phyloP scores from a whole-genome alignment of 305 asterid genomes.

The Fraxinus sp. region DNA sequence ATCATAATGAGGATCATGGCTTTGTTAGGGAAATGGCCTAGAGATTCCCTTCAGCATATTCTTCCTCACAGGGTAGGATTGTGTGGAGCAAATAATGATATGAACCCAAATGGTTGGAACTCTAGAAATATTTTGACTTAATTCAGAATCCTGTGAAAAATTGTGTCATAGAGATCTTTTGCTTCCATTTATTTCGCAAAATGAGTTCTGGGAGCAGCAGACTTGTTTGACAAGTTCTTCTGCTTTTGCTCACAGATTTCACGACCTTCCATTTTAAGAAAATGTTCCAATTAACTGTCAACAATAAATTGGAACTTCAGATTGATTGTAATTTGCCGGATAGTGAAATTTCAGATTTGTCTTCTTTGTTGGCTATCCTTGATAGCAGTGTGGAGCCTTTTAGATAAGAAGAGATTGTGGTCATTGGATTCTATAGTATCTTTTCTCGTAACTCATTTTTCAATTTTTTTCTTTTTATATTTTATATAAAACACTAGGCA shows the following conservation, averaged over 20 bases:
- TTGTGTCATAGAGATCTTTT: not conserved
- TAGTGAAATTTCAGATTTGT: not conserved
- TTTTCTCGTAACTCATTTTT: not conserved
- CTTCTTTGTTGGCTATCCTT: not conserved
- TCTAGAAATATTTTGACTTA: not conserved
- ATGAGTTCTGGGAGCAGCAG: not conserved
- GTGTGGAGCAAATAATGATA: not conserved
- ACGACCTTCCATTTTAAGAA: not conserved
- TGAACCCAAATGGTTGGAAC: not conserved
- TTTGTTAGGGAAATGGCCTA: not conserved
- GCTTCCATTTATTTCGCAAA: not conserved
- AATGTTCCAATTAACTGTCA: not conserved
- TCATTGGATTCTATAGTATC: not conserved
- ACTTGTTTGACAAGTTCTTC: not conserved
- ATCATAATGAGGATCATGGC: not conserved
- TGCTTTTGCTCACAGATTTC: not conserved
- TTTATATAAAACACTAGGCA: not conserved
- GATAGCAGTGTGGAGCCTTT: not conserved
- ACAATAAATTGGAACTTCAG: not conserved
- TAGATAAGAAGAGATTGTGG: not conserved
- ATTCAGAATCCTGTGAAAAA: not conserved
- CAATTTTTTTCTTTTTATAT: not conserved
- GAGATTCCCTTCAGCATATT: not conserved
- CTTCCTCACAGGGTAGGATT: not conserved
- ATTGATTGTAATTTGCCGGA: not conserved